Percentiles rank a stretch among this genome's conserved stretches.
Conservation (phyloP, 2,329 filamentous ascomycete genomes). For the Fusarium bactridioides region DNA sequence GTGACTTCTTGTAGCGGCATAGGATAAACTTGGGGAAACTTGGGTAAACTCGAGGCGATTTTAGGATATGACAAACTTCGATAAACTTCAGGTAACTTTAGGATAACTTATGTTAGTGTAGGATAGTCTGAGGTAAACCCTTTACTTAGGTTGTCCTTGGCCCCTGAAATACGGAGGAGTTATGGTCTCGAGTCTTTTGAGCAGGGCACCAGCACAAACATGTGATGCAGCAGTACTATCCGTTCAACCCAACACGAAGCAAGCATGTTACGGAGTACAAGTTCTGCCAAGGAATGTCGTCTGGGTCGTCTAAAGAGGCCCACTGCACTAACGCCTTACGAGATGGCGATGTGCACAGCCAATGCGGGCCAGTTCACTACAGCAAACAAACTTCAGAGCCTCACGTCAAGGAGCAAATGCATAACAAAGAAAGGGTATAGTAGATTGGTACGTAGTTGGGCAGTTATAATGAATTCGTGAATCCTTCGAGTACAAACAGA, state of each 20-base stretch:
- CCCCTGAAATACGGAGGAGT: not conserved
- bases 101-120: not conserved
- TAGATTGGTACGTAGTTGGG: not conserved
- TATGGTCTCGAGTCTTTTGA: not conserved
- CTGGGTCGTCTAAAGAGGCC: not conserved
- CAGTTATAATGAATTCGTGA: not conserved
- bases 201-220: not conserved
- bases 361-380: not conserved
- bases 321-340: not conserved
- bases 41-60: not conserved
- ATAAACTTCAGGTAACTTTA: not conserved
- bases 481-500: conserved; percentile 2
- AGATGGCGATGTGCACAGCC: not conserved
- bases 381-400: not conserved
- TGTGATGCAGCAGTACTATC: not conserved
- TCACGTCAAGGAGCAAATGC: not conserved
- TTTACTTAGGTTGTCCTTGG: not conserved
- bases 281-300: not conserved
- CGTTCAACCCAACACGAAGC: too few species aligned
- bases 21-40: not conserved
- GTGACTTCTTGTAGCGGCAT: not conserved
- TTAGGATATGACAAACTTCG: not conserved
- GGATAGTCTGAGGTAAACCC: not conserved
- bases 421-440: not conserved
- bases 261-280: too few species aligned